phyloP scores from a whole-genome alignment of 192 early-diverging fungal species.

The Entophlyctis luteolus region DNA sequence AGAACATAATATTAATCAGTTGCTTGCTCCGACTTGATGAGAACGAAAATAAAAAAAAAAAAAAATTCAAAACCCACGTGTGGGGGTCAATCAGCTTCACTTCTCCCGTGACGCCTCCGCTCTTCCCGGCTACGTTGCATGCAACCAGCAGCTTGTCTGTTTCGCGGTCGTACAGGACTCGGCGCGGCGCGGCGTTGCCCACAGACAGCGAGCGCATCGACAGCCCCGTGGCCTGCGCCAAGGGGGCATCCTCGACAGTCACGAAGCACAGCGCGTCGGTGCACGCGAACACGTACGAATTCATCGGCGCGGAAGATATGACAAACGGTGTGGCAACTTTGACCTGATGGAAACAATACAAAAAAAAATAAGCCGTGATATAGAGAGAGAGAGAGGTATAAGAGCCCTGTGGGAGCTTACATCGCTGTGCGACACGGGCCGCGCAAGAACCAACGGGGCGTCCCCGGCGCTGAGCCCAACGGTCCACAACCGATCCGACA shows the following conservation, averaged over 20 bases:
- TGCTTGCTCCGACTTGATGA: no score
- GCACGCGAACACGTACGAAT: neutral
- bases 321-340: neutral
- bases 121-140: neutral
- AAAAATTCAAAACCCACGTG: slow-evolving; percentile 10
- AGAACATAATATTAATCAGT: no score
- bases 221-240: neutral
- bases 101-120: slow-evolving; percentile 12
- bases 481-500: neutral
- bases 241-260: neutral
- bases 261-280: neutral
- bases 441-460: neutral
- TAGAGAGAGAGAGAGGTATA: neutral
- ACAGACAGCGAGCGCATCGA: neutral
- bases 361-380: neutral
- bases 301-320: neutral
- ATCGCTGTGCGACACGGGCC: no score
- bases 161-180: slow-evolving; percentile 34
- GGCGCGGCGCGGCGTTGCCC: slow-evolving; percentile 28
- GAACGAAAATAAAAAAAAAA: neutral
- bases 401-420: no score
- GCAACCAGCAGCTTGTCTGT: slow-evolving; percentile 32
- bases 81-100: slow-evolving; percentile 31
- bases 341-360: neutral
- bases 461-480: neutral